phyloP scores from a whole-genome alignment of 75 land plant genomes.

The Cunninghamia lanceolata region DNA sequence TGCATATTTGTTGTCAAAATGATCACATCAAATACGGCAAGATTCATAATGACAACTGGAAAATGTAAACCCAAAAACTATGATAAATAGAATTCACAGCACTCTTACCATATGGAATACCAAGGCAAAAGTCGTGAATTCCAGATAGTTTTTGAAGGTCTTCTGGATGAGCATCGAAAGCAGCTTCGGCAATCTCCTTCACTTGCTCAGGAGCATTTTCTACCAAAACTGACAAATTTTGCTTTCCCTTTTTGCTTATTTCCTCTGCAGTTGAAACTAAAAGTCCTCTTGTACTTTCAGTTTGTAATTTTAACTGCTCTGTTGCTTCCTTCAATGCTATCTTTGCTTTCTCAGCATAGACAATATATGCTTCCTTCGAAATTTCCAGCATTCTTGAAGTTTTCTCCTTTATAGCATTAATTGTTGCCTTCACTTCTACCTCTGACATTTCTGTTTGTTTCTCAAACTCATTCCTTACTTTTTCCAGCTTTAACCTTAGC shows the following conservation, averaged over 20 bases:
- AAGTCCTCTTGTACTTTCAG: conserved; percentile 65
- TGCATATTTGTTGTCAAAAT: neutral
- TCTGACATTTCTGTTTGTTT: conserved; percentile 32
- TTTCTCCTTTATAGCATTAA: conserved; percentile 60
- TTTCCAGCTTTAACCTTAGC: conserved; percentile 22
- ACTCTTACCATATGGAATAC: conserved; percentile 89
- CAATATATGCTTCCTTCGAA: conserved; percentile 65
- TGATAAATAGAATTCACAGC: neutral
- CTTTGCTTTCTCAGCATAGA: conserved; percentile 61
- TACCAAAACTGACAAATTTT: conserved; percentile 43
- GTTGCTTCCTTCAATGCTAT: conserved; percentile 58
- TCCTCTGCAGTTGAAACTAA: conserved; percentile 54
- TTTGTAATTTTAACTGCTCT: conserved; percentile 61
- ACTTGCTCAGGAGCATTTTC: conserved; percentile 76
- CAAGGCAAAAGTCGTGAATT: conserved; percentile 77
- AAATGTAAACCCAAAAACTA: neutral
- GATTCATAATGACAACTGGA: neutral
- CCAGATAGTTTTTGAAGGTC: conserved; percentile 41
- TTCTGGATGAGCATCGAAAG: conserved; percentile 40
- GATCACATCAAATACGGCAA: neutral
- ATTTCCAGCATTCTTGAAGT: conserved; percentile 49
- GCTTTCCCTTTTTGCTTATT: conserved; percentile 58
- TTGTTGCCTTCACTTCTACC: conserved; percentile 45
- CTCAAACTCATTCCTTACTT: conserved; percentile 25
- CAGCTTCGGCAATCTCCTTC: conserved; percentile 75